Base-by-base conservation (phyloP, 495 filamentous ascomycete species). In the Podospora australis region DNA sequence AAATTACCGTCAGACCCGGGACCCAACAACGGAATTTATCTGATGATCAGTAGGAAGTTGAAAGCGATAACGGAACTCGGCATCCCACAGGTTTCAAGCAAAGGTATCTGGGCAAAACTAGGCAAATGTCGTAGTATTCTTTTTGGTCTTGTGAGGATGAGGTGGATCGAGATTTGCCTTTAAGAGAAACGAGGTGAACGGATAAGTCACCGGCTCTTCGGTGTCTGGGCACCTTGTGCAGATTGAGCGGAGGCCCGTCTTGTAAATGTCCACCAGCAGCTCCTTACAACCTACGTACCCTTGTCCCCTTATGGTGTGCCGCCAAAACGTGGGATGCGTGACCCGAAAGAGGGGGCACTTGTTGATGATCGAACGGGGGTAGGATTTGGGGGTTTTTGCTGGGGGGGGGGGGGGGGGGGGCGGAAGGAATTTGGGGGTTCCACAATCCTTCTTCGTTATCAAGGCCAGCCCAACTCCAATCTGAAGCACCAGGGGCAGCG, bases 121-220 rank as follows among this genome's bases (percentile, higher is more conserved):
- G n/a, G n/a, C n/a, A n/a, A n/a, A n/a, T n/a, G n/a, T n/a, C n/a
- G n/a, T n/a, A n/a, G n/a, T n/a, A n/a, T n/a, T n/a, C n/a, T n/a
- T n/a, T n/a, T n/a, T n/a, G n/a, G n/a, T n/a, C n/a, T n/a, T n/a
- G n/a, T n/a, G 46, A 44, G 52, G 52, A 52, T 30, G 41, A 41
- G 20, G 49, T 39, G 44, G 48, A 44, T 40, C 49, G 40, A 52
- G 40, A 52, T n/a, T n/a, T n/a, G n/a, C 24, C 11, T 38, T 39
- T 28, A 35, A 40, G 41, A 29, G 26, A 21, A 30, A 46, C 22
- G 44, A 36, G 49, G 55, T 53, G 54, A 53, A 50, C 54, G 56
- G 54, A 44, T 57, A 54, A 58, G 57, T 58, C 57, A 42, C 57
- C 62, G 62, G 62, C 60, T 56, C 58, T 53, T 61, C 53, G 53